phyloP scores from a whole-genome alignment of 495 filamentous ascomycete genomes.

The Aspergillus funiculosus region DNA sequence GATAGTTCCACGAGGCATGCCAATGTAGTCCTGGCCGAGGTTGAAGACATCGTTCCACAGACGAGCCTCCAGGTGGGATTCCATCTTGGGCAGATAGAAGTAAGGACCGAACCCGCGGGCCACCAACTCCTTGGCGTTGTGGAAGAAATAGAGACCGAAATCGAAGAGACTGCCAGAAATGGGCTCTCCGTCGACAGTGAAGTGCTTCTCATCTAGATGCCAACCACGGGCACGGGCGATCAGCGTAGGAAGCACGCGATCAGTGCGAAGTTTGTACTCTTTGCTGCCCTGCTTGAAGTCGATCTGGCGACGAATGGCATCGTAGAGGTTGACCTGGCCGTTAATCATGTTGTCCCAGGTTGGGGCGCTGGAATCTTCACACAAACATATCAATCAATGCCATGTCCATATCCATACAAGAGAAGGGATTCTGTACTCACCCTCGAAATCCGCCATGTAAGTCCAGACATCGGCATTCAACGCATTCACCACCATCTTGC shows the following conservation, averaged over 20 bases:
- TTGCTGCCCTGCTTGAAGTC: constrained; percentile 96
- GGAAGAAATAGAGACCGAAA: constrained; percentile 98
- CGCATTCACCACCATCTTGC: constrained; percentile 99
- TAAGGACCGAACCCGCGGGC: constrained; percentile 83
- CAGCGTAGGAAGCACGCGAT: constrained; percentile 69
- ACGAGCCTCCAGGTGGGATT: constrained; percentile 92
- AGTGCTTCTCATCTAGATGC: constrained; percentile 98
- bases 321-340: constrained; percentile 96
- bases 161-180: constrained; percentile 94
- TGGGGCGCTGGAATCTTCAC: constrained; percentile 84
- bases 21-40: constrained; percentile 86
- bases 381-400: constrained; percentile 2
- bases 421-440: constrained; percentile 36
- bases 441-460: constrained; percentile 99
- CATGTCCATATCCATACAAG: background rate
- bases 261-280: constrained; percentile 94
- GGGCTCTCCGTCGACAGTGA: constrained; percentile 91
- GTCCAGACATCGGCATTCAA: constrained; percentile 97
- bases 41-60: constrained; percentile 99
- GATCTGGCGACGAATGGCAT: constrained; percentile 88
- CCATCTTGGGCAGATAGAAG: constrained; percentile 99
- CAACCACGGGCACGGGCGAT: constrained; percentile 86
- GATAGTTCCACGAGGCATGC: constrained; percentile 85
- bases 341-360: constrained; percentile 99
- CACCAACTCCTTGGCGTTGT: constrained; percentile 89